These are phyloP conservation scores for Verbascum thapsus DNA, from an alignment of 257 asterid genomes.

Conservation along the genomic window DNA sequence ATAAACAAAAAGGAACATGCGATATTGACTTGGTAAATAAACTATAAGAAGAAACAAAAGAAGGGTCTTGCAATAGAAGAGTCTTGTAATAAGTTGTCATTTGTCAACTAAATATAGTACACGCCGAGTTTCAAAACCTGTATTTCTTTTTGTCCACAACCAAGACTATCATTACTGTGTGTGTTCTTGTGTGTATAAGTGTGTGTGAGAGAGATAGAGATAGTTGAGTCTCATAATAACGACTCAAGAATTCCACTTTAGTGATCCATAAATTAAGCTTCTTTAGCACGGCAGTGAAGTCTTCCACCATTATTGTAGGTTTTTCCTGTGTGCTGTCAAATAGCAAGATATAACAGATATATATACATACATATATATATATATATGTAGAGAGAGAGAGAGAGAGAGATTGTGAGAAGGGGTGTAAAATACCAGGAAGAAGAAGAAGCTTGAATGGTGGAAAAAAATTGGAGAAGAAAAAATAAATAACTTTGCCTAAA, in stretches of 20 bases:
- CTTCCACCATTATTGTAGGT: slow-evolving; percentile 29
- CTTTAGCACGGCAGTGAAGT: slow-evolving; percentile 47
- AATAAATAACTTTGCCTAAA: slow-evolving; percentile 35
- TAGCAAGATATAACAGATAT: no score
- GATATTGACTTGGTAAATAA: slow-evolving; percentile 39
- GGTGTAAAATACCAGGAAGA: slow-evolving; percentile 31
- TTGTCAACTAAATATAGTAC: slow-evolving; percentile 1
- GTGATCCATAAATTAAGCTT: slow-evolving; percentile 32
- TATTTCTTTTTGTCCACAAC: slow-evolving; percentile 29
- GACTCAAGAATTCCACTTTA: slow-evolving; percentile 39
- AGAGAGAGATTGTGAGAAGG: slow-evolving; percentile 19
- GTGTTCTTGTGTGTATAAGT: neutral
- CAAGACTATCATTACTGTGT: slow-evolving; percentile 7
- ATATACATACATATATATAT: no score
- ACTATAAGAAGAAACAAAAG: slow-evolving; percentile 10
- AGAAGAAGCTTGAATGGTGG: slow-evolving; percentile 34
- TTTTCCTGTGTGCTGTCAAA: slow-evolving; percentile 16
- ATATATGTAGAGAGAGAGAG: neutral
- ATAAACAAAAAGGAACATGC: neutral
- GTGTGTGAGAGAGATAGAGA: slow-evolving; percentile 10
- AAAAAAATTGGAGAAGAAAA: slow-evolving; percentile 7
- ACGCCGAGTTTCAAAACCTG: slow-evolving; percentile 8
- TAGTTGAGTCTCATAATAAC: slow-evolving; percentile 19
- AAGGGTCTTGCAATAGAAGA: slow-evolving; percentile 22
- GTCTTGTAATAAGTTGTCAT: slow-evolving; percentile 21